Evolutionary conservation across 73 alveolate genomes (phyloP).

Genomic region (Paramecium sonneborni): DNA sequence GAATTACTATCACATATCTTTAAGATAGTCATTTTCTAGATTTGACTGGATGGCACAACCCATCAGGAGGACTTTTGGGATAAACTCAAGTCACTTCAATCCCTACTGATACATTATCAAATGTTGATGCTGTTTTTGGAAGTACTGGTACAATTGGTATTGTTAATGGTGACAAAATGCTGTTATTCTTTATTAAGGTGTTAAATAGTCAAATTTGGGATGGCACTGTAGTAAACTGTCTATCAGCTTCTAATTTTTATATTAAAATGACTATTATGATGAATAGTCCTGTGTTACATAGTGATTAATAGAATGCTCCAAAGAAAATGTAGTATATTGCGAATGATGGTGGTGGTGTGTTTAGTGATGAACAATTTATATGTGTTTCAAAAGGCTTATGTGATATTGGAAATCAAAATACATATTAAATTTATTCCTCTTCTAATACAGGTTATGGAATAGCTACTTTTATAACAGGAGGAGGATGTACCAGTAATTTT

Average conservation of each 20-base stretch:
- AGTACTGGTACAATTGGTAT: background rate
- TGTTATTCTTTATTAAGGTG: background rate
- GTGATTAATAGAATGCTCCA: background rate
- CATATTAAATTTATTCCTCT: background rate
- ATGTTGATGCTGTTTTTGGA: background rate
- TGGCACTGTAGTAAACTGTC: background rate
- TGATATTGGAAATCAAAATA: background rate
- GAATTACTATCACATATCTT: background rate
- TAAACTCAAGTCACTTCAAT: background rate
- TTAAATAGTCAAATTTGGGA: background rate
- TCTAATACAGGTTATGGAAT: background rate
- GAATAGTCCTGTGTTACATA: background rate
- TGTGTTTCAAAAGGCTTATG: background rate
- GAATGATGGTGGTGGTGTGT: constrained; percentile 32
- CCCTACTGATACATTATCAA: background rate
- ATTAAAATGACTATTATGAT: constrained; percentile 5
- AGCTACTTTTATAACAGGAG: background rate
- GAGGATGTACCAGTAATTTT: background rate
- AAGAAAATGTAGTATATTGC: background rate
- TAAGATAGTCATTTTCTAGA: constrained; percentile 13
- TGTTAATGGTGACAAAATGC: background rate
- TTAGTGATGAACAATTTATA: background rate
- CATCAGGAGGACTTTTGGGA: background rate
- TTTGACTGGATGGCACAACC: constrained; percentile 31
- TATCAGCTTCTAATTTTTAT: background rate